Evolutionary conservation across 495 filamentous ascomycete genomes (phyloP).

Genomic region (Aspergillus coremiiformis): DNA sequence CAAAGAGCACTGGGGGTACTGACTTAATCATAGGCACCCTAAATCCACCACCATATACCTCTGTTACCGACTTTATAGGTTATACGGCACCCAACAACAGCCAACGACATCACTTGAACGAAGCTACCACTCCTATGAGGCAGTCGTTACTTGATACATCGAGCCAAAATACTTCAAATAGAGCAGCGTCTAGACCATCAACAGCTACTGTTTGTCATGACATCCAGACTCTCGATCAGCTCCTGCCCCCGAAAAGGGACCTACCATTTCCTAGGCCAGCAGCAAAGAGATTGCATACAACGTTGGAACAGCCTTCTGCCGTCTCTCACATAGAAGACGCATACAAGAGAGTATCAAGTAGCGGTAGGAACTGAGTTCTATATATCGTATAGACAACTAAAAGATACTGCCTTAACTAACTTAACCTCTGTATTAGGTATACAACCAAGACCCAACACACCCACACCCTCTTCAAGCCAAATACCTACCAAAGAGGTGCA

Average conservation of each 20-base stretch:
- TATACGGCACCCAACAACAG: not conserved
- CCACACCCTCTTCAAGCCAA: not conserved
- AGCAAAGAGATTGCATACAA: slow-evolving; percentile 13
- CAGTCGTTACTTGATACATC: not conserved
- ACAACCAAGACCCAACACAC: not conserved
- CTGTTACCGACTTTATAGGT: not conserved
- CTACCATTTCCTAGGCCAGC: slow-evolving; percentile 35
- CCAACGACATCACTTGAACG: not conserved
- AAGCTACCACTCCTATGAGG: not conserved
- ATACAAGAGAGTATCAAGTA: not conserved
- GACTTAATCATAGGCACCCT: not conserved
- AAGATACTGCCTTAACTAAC: not conserved
- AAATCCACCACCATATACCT: not conserved
- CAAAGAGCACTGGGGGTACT: not conserved
- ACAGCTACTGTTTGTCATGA: slow-evolving; percentile 19
- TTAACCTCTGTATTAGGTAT: not conserved
- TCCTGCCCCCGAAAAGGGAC: slow-evolving; percentile 40
- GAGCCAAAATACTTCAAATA: not conserved
- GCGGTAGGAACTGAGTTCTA: not conserved
- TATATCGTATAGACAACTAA: not conserved
- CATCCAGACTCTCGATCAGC: slow-evolving; percentile 24
- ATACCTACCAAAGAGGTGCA: not conserved
- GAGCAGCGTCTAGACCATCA: slow-evolving; percentile 11
- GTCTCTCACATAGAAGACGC: not conserved
- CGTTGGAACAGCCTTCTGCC: not conserved